Percentiles rank a stretch among this genome's conserved stretches.
phyloP scores from a whole-genome alignment of 1,139 yeast species.

The Pichia sp. region DNA sequence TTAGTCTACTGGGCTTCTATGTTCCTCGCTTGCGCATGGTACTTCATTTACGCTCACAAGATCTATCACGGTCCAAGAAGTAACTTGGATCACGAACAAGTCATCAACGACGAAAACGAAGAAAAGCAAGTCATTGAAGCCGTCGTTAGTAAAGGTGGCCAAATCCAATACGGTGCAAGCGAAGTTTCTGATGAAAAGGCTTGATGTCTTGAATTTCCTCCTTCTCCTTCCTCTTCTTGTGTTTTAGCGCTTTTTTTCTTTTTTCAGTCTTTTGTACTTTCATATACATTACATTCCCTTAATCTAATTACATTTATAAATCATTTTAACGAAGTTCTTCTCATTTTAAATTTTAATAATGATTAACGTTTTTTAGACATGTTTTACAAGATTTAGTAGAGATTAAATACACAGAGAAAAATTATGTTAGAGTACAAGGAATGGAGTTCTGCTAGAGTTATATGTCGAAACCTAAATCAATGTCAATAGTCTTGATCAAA shows the following conservation, averaged over 20 bases:
- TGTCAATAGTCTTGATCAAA: constrained; percentile 28
- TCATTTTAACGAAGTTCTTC: no score
- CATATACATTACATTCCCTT: no score
- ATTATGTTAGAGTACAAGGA: no score
- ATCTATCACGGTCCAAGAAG: constrained; percentile 71
- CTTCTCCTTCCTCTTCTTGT: neutral
- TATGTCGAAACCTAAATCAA: constrained; percentile 29
- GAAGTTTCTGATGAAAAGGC: constrained; percentile 10
- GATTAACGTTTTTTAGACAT: no score
- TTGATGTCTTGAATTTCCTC: neutral
- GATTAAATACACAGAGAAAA: no score
- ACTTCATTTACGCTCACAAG: constrained; percentile 54
- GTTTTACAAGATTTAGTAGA: no score
- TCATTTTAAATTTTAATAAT: no score
- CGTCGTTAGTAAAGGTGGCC: constrained; percentile 20
- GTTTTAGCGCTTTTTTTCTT: neutral
- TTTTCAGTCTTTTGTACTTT: no score
- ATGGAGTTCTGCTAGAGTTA: neutral
- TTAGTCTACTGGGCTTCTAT: constrained; percentile 68
- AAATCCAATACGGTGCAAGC: constrained; percentile 10
- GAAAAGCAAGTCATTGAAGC: constrained; percentile 22
- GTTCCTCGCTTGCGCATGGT: constrained; percentile 53
- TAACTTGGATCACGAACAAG: constrained; percentile 41
- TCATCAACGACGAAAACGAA: constrained; percentile 15
- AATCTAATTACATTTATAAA: no score